These are phyloP conservation scores for Suillus brevipes DNA, from an alignment of 768 basidiomycete genomes.

Conservation along the genomic window DNA sequence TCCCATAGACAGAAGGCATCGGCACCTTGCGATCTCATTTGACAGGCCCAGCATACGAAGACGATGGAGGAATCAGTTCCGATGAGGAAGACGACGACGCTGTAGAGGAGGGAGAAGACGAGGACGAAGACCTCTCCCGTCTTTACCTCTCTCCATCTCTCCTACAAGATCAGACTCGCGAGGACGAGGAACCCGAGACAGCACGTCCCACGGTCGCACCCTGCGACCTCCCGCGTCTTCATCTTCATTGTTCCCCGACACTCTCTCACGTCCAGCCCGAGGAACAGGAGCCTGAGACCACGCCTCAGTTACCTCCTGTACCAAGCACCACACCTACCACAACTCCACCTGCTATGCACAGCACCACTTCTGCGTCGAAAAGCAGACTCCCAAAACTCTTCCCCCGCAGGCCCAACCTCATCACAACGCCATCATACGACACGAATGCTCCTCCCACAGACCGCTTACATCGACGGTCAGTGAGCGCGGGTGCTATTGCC, in stretches of 20 bases:
- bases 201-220: neutral
- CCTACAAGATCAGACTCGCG: conserved; percentile 18
- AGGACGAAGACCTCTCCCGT: conserved; percentile 29
- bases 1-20: conserved; percentile 73
- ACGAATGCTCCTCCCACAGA: conserved; percentile 23
- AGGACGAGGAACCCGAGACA: conserved; percentile 21
- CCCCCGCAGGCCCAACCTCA: conserved; percentile 31
- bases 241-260: neutral
- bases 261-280: conserved; percentile 2
- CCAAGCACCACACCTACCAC: conserved; percentile 24
- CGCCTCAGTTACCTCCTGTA: conserved; percentile 21
- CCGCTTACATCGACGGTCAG: conserved; percentile 32
- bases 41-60: conserved; percentile 56
- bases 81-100: conserved; percentile 46
- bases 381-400: conserved; percentile 37
- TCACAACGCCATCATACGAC: conserved; percentile 33
- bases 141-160: conserved; percentile 26
- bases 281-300: conserved; percentile 19
- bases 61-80: conserved; percentile 75
- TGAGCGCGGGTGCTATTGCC: conserved; percentile 30
- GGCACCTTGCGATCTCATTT: conserved; percentile 76
- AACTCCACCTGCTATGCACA: conserved; percentile 27
- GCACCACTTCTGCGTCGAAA: conserved; percentile 15
- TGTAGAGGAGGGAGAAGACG: conserved; percentile 31
- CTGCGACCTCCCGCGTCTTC: neutral